Evolutionary conservation across 306 rosid genomes (phyloP).

Genomic region (Myrica gale): DNA sequence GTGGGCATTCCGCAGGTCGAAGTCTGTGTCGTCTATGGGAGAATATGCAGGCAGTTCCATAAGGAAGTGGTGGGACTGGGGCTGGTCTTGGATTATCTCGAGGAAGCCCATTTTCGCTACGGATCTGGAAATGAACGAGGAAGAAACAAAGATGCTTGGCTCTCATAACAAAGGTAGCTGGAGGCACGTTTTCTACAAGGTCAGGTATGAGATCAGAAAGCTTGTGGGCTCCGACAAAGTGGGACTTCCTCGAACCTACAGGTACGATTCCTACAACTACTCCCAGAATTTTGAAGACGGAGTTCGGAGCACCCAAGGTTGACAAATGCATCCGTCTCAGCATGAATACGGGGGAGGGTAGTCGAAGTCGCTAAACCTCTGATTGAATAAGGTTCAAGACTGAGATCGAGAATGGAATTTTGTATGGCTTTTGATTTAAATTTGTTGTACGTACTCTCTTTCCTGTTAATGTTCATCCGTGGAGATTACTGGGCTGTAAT

Average conservation of each 20-base stretch:
- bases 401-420: not conserved
- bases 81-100: conserved; percentile 75
- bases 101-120: conserved; percentile 60
- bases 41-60: conserved; percentile 61
- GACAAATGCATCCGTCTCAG: not conserved
- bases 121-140: conserved; percentile 89
- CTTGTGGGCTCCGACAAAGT: conserved; percentile 46
- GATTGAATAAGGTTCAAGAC: conserved; percentile 21
- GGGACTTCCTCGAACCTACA: conserved; percentile 73
- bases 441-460: not conserved
- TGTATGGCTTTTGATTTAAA: not conserved
- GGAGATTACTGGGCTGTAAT: not conserved
- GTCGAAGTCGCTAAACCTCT: not conserved
- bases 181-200: conserved; percentile 65
- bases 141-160: conserved; percentile 63
- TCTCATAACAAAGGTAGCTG: conserved; percentile 60
- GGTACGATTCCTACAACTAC: conserved; percentile 38
- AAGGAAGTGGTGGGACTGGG: conserved; percentile 76
- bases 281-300: conserved; percentile 36
- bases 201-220: conserved; percentile 63
- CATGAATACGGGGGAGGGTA: not conserved
- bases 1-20: conserved; percentile 65
- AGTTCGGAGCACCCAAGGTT: conserved; percentile 15
- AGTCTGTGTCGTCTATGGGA: conserved; percentile 64
- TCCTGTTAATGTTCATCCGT: conserved; percentile 2